Evolutionary conservation across 139 green algal genomes (phyloP).

Genomic region (Auxenochlorella protothecoides): DNA sequence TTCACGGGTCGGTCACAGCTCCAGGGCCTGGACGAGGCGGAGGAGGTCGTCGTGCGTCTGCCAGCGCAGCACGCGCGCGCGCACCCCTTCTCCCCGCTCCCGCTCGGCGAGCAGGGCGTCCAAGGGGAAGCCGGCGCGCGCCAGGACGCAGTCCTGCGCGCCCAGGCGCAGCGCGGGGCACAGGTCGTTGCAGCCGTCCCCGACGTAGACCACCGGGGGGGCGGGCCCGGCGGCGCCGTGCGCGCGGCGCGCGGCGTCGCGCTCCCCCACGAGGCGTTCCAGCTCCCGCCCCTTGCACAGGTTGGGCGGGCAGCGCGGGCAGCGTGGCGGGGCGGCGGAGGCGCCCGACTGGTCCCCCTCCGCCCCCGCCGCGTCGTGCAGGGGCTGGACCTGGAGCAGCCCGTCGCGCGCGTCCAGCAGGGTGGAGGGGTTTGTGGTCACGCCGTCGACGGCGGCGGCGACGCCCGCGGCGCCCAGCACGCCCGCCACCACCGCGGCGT

Average conservation of each 20-base stretch:
- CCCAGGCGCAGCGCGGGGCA: conserved; percentile 59
- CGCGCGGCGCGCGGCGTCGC: not conserved
- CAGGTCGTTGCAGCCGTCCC: conserved; percentile 71
- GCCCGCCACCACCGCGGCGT: conserved; percentile 63
- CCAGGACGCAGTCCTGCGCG: conserved; percentile 51
- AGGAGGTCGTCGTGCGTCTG: conserved; percentile 38
- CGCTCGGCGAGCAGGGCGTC: conserved; percentile 22
- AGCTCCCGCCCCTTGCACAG: conserved; percentile 77
- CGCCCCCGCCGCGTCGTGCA: not conserved
- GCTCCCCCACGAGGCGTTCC: conserved; percentile 13
- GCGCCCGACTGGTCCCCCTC: not conserved
- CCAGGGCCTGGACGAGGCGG: conserved; percentile 7
- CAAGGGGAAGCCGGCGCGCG: conserved; percentile 22
- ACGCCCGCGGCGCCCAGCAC: conserved; percentile 42
- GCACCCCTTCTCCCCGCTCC: conserved; percentile 1
- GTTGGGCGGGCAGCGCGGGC: conserved; percentile 58
- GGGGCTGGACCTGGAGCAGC: not conserved
- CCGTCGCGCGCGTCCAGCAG: not conserved
- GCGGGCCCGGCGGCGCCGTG: not conserved
- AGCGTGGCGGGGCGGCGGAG: conserved; percentile 13
- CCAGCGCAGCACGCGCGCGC: conserved; percentile 25
- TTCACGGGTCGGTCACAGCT: too few species aligned
- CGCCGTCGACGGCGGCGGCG: too few species aligned
- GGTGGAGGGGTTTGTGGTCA: not conserved
- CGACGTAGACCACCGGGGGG: conserved; percentile 49